Percentiles rank a stretch among this genome's conserved stretches.
These are phyloP conservation scores for Albizia julibrissin DNA, from an alignment of 306 rosid species.

Conservation along the genomic window DNA sequence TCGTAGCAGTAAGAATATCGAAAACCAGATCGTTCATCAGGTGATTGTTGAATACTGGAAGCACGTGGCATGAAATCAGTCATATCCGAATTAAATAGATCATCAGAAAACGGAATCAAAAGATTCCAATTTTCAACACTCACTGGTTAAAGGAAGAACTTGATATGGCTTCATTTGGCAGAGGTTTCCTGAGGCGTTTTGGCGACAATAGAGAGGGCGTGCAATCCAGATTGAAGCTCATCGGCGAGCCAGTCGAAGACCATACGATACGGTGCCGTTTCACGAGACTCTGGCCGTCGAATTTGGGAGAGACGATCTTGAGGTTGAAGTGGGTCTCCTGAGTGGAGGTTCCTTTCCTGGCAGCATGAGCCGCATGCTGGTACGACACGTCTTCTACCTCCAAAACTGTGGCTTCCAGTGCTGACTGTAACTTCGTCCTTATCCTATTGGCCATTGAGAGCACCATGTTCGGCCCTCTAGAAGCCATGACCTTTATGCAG, in stretches of 20 bases:
- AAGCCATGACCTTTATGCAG: conserved; percentile 40
- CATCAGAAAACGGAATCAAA: not conserved
- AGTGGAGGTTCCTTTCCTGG: conserved; percentile 46
- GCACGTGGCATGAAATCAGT: not conserved
- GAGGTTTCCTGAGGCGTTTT: conserved; percentile 51
- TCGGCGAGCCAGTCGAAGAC: conserved; percentile 61
- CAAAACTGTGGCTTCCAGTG: conserved; percentile 62
- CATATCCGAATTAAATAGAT: not conserved
- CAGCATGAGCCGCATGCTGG: conserved; percentile 90
- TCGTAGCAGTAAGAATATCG: not conserved
- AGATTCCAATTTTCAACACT: conserved; percentile 5
- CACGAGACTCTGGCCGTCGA: conserved; percentile 71
- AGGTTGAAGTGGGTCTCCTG: conserved; percentile 83
- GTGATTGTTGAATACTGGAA: not conserved
- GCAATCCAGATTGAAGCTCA: conserved; percentile 64
- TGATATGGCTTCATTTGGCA: not conserved
- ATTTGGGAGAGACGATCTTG: conserved; percentile 69
- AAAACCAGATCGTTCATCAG: not conserved
- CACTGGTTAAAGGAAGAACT: not conserved
- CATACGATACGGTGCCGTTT: conserved; percentile 71
- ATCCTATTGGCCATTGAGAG: conserved; percentile 69
- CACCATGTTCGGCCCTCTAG: conserved; percentile 47
- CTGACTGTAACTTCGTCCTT: conserved; percentile 62
- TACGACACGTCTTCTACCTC: conserved; percentile 88
- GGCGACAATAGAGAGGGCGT: conserved; percentile 66